phyloP scores from a whole-genome alignment of 805 yeast species.

The Scheffersomyces ergatensis region DNA sequence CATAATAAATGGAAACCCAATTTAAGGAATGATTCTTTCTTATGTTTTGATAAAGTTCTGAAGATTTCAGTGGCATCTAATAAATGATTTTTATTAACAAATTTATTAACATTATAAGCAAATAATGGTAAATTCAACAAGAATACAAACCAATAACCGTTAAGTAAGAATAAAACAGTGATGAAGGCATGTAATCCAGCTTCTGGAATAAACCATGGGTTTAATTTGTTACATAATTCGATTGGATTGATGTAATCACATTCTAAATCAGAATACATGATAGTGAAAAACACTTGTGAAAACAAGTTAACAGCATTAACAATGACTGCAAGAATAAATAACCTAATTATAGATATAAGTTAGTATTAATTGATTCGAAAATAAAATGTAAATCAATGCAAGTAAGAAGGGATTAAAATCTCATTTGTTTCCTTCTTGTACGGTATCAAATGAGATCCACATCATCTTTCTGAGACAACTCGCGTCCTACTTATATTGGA shows the following conservation, averaged over 20 bases:
- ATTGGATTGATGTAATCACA: conserved; percentile 97
- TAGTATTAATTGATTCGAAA: too few species aligned
- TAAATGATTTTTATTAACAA: conserved; percentile 74
- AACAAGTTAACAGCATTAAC: conserved; percentile 86
- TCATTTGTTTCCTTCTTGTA: too few species aligned
- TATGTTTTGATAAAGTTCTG: conserved; percentile 88
- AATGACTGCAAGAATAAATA: conserved; percentile 74
- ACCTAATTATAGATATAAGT: conserved; percentile 40
- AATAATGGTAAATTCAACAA: conserved; percentile 78
- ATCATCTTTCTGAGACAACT: neutral
- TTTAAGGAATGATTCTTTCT: conserved; percentile 87
- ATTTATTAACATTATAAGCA: conserved; percentile 80
- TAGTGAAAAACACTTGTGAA: conserved; percentile 91
- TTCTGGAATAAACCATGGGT: conserved; percentile 87
- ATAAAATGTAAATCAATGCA: too few species aligned
- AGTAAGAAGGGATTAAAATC: too few species aligned
- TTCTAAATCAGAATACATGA: conserved; percentile 92
- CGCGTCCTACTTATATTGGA: too few species aligned
- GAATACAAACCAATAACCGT: conserved; percentile 91
- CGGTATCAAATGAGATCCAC: conserved; percentile 2
- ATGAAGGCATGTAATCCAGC: conserved; percentile 77
- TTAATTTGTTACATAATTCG: conserved; percentile 90
- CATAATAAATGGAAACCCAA: conserved; percentile 85
- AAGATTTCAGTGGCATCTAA: conserved; percentile 97
- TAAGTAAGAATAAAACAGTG: conserved; percentile 68